These are phyloP conservation scores for Amanita rubescens DNA, from an alignment of 768 basidiomycete genomes.

Conservation along the genomic window DNA sequence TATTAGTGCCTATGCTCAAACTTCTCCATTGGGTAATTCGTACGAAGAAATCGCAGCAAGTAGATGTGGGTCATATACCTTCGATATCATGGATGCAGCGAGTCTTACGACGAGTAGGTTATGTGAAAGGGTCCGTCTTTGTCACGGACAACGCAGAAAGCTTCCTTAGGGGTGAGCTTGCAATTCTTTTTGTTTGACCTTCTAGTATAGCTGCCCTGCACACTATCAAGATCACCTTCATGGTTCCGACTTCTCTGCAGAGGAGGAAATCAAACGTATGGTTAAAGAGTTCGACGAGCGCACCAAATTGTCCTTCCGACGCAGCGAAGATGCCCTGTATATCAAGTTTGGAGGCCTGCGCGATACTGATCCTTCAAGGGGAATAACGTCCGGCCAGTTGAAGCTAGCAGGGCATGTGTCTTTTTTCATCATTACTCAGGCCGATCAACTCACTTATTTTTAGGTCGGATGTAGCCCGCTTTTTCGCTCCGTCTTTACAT, in stretches of 20 bases:
- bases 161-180: slow-evolving; percentile 24
- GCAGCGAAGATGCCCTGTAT: slow-evolving; percentile 26
- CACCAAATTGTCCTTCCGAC: slow-evolving; percentile 32
- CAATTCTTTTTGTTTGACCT: background rate
- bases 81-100: too few species aligned
- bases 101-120: slow-evolving; percentile 19
- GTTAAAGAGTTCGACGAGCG: slow-evolving; percentile 30
- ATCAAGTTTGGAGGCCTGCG: slow-evolving; percentile 28
- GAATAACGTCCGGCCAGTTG: background rate
- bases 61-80: slow-evolving; percentile 19
- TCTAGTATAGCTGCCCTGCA: background rate
- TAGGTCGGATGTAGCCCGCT: slow-evolving; percentile 12
- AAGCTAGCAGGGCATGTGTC: slow-evolving; percentile 24
- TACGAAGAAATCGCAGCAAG: slow-evolving; percentile 34
- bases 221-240: slow-evolving; percentile 23
- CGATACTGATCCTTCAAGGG: slow-evolving; percentile 25
- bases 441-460: background rate
- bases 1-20: slow-evolving; percentile 35
- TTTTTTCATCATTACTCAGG: background rate
- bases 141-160: slow-evolving; percentile 27
- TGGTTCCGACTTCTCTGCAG: slow-evolving; percentile 23
- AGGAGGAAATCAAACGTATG: slow-evolving; percentile 30
- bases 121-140: slow-evolving; percentile 33
- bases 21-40: slow-evolving; percentile 9
- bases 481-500: slow-evolving; percentile 15